Percentiles rank a stretch among this genome's conserved stretches.
Evolutionary conservation across 164 flowering plant genomes (phyloP).

Genomic region (Magnolia sinica): DNA sequence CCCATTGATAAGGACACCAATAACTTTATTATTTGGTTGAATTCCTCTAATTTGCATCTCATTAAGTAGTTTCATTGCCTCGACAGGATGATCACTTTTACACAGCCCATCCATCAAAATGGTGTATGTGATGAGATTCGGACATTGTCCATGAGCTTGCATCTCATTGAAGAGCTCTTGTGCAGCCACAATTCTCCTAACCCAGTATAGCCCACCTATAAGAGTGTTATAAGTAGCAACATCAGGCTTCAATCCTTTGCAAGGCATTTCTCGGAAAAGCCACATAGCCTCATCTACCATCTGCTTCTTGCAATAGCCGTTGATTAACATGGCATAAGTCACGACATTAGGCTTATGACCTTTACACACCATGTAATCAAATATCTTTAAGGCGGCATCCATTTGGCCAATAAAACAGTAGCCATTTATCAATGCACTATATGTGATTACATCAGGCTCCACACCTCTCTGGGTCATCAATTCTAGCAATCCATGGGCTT

Average conservation of each 20-base stretch:
- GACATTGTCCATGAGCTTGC: too few species aligned
- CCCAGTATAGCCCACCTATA: conserved; percentile 34
- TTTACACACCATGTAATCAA: conserved; percentile 1
- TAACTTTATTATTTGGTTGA: too few species aligned
- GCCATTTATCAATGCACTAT: background rate
- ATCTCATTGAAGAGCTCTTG: conserved; percentile 26
- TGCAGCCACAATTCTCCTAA: conserved; percentile 26
- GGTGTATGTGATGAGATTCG: too few species aligned
- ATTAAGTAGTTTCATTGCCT: too few species aligned
- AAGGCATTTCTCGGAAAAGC: conserved; percentile 2
- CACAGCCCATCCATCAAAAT: too few species aligned
- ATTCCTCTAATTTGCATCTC: too few species aligned
- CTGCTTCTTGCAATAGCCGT: background rate
- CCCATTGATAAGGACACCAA: too few species aligned
- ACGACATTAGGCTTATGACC: conserved; percentile 8
- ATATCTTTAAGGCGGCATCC: background rate
- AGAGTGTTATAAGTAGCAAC: conserved; percentile 37
- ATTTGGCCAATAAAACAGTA: background rate
- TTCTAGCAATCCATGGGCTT: background rate
- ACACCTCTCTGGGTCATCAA: conserved; percentile 1
- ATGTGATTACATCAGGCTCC: background rate
- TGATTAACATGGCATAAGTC: background rate
- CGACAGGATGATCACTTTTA: too few species aligned
- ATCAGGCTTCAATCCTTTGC: conserved; percentile 31
- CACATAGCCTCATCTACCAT: background rate